Percentiles rank a stretch among this genome's conserved stretches.
phyloP scores from a whole-genome alignment of 371 early-diverging fungal genomes.

The Basidiobolus meristosporus region DNA sequence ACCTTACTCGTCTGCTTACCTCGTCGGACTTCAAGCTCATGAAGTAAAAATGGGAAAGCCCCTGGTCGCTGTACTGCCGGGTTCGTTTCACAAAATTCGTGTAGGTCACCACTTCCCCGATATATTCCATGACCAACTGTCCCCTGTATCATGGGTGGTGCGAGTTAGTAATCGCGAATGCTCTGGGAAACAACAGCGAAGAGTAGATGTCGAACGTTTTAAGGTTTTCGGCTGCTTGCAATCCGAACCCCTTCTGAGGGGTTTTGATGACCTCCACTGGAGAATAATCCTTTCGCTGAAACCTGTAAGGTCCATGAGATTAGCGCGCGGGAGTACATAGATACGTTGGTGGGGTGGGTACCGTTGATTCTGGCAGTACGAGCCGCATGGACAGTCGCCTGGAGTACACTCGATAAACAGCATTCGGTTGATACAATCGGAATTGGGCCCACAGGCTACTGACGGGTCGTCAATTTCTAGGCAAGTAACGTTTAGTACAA shows the following conservation, averaged over 20 bases:
- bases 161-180: background rate
- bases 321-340: no score
- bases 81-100: constrained; percentile 63
- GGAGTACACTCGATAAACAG: constrained; percentile 82
- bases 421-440: constrained; percentile 80
- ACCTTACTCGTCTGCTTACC: constrained; percentile 14
- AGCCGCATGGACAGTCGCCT: constrained; percentile 75
- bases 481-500: background rate
- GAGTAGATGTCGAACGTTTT: constrained; percentile 15
- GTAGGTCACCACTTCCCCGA: constrained; percentile 81
- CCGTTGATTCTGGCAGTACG: constrained; percentile 74
- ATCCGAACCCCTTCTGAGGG: constrained; percentile 81
- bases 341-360: constrained; percentile 9
- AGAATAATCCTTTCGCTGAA: constrained; percentile 66
- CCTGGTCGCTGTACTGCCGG: constrained; percentile 51
- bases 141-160: constrained; percentile 8
- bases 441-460: constrained; percentile 71
- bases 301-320: constrained; percentile 23
- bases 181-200: constrained; percentile 5
- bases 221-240: constrained; percentile 47
- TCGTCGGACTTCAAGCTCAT: constrained; percentile 85
- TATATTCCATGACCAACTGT: constrained; percentile 85
- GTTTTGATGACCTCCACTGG: constrained; percentile 71
- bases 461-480: constrained; percentile 10
- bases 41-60: constrained; percentile 88